Evolutionary conservation across 2,329 filamentous ascomycete species (phyloP).

Genomic region (Nigrospora oryzae): DNA sequence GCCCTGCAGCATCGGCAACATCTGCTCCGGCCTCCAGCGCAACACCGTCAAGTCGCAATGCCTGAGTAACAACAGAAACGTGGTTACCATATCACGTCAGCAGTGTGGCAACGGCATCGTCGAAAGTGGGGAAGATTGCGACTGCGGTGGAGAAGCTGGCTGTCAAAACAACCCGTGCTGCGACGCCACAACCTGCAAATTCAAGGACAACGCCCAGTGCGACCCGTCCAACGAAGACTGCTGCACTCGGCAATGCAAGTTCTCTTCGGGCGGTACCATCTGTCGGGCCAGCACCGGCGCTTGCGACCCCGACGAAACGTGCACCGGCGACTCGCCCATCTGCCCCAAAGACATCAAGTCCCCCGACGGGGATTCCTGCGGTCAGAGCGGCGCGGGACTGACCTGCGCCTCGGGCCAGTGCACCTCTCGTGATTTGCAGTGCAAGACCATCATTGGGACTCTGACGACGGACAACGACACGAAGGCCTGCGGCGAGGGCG

Average conservation of each 20-base stretch:
- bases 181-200: slow-evolving; percentile 78
- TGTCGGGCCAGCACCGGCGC: slow-evolving; percentile 72
- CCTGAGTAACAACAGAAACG: slow-evolving; percentile 75
- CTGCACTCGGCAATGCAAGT: slow-evolving; percentile 60
- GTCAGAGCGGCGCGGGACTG: slow-evolving; percentile 51
- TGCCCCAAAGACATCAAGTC: slow-evolving; percentile 69
- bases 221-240: slow-evolving; percentile 77
- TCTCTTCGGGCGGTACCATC: slow-evolving; percentile 58
- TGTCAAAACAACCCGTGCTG: slow-evolving; percentile 78
- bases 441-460: slow-evolving; percentile 72
- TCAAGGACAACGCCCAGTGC: slow-evolving; percentile 67
- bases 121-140: slow-evolving; percentile 87
- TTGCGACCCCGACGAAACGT: slow-evolving; percentile 82
- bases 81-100: slow-evolving; percentile 72
- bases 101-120: slow-evolving; percentile 97
- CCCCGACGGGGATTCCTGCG: slow-evolving; percentile 65
- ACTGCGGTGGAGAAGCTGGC: slow-evolving; percentile 71
- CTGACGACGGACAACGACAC: slow-evolving; percentile 69
- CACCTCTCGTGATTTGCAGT: slow-evolving; percentile 85
- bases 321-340: slow-evolving; percentile 59
- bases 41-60: slow-evolving; percentile 71
- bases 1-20: slow-evolving; percentile 82
- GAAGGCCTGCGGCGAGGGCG: slow-evolving; percentile 63
- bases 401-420: slow-evolving; percentile 88
- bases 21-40: slow-evolving; percentile 76